Percentiles rank a stretch among this genome's conserved stretches.
phyloP scores from a whole-genome alignment of 164 flowering plant genomes.

The Aristolochia contorta region DNA sequence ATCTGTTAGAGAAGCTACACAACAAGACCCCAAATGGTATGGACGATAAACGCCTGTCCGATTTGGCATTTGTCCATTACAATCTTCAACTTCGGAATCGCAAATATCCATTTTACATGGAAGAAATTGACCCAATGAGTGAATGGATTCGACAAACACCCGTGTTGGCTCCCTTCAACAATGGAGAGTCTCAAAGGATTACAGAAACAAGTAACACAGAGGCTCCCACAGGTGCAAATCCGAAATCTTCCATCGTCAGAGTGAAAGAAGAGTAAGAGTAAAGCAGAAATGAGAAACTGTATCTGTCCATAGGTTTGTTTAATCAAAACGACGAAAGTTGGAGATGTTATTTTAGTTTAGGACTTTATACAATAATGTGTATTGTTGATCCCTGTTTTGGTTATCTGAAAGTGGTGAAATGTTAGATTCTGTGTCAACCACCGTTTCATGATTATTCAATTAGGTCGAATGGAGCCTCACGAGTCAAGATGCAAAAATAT shows the following conservation, averaged over 20 bases:
- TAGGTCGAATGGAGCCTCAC: too few species aligned
- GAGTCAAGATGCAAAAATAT: too few species aligned
- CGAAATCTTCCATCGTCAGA: neutral
- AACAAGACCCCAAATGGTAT: constrained; percentile 19
- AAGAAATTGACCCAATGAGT: constrained; percentile 15
- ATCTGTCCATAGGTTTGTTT: too few species aligned
- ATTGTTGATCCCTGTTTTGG: too few species aligned
- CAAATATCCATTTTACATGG: constrained; percentile 4
- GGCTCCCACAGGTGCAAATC: neutral
- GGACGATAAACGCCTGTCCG: constrained; percentile 24
- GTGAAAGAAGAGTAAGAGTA: constrained; percentile 9
- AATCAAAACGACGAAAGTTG: neutral
- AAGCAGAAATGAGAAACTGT: neutral
- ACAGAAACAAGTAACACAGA: neutral
- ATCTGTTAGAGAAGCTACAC: constrained; percentile 34
- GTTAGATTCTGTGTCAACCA: too few species aligned
- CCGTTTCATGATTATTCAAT: too few species aligned
- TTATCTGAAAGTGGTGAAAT: too few species aligned
- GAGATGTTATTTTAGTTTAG: neutral
- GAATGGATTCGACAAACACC: constrained; percentile 24
- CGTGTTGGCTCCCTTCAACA: neutral
- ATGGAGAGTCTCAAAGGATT: neutral
- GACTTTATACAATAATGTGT: too few species aligned
- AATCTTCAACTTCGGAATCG: constrained; percentile 25
- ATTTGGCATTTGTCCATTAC: constrained; percentile 25